phyloP scores from a whole-genome alignment of 2,329 filamentous ascomycete genomes.

The Echinosphaeria canescens region DNA sequence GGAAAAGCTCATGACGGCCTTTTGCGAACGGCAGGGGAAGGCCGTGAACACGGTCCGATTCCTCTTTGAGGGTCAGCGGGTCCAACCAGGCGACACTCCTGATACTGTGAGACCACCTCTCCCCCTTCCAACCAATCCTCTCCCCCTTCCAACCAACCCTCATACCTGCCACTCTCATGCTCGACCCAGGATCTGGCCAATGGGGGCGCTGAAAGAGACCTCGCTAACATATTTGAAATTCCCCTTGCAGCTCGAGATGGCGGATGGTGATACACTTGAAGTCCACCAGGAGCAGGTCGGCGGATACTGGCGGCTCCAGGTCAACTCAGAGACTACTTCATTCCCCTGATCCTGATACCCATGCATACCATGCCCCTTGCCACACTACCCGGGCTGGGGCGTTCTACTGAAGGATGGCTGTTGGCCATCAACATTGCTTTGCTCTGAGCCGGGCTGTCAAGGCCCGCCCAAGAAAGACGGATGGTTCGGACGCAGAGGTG shows the following conservation, averaged over 20 bases:
- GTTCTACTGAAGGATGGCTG: no score
- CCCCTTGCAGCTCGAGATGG: conserved; percentile 65
- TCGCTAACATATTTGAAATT: conserved; percentile 5
- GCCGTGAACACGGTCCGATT: conserved; percentile 69
- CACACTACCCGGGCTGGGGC: no score
- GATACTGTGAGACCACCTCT: conserved; percentile 49
- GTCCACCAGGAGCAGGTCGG: conserved; percentile 98
- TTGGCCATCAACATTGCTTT: no score
- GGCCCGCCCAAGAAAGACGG: no score
- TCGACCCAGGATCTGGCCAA: no score
- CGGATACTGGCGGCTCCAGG: no score
- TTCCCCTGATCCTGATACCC: no score
- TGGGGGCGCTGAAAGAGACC: no score
- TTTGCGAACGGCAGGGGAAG: conserved; percentile 93
- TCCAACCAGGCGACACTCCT: conserved; percentile 74
- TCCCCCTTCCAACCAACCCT: conserved; percentile 1
- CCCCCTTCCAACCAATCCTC: background rate
- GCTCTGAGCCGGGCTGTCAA: no score
- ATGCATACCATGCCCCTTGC: no score
- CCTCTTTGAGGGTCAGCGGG: conserved; percentile 86
- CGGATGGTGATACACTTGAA: conserved; percentile 86
- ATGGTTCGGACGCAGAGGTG: no score
- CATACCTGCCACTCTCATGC: background rate
- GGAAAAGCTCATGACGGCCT: conserved; percentile 96
- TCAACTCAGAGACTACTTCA: no score